Evolutionary conservation across 306 rosid genomes (phyloP).

Genomic region (Acacia melanoxylon): DNA sequence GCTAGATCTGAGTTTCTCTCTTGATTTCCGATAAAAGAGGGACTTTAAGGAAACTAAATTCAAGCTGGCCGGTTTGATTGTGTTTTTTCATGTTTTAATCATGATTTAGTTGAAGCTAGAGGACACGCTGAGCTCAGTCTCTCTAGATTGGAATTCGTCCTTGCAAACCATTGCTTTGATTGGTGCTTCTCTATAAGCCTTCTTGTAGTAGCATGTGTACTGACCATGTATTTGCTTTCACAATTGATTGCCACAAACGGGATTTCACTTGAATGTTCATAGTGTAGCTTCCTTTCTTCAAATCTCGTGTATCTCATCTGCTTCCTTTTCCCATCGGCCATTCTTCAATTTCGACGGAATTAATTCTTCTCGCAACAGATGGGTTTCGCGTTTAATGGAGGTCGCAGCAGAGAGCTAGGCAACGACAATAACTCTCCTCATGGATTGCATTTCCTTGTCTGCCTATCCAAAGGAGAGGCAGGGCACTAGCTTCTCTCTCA

Average conservation of each 20-base stretch:
- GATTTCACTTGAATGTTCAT: neutral
- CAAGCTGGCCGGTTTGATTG: neutral
- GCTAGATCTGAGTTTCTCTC: neutral
- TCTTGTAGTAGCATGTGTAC: neutral
- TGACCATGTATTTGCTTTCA: neutral
- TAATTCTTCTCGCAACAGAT: too few species aligned
- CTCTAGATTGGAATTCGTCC: slow-evolving; percentile 36
- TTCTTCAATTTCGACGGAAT: too few species aligned
- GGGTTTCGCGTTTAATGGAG: too few species aligned
- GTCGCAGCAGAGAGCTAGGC: too few species aligned
- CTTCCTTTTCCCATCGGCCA: too few species aligned
- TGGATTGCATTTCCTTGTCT: too few species aligned
- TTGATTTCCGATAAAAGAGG: neutral
- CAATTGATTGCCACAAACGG: neutral
- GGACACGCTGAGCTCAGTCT: slow-evolving; percentile 27
- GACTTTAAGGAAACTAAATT: neutral
- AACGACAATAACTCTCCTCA: too few species aligned
- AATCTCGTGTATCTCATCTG: too few species aligned
- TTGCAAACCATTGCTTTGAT: slow-evolving; percentile 48
- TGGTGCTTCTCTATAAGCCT: slow-evolving; percentile 26
- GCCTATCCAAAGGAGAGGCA: too few species aligned
- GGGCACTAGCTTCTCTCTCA: too few species aligned
- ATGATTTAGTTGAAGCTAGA: slow-evolving; percentile 29
- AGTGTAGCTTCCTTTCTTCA: neutral
- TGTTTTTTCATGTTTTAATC: neutral